Conservation (phyloP, 2,329 filamentous ascomycete genomes). For the Dothideomycetes sp. region DNA sequence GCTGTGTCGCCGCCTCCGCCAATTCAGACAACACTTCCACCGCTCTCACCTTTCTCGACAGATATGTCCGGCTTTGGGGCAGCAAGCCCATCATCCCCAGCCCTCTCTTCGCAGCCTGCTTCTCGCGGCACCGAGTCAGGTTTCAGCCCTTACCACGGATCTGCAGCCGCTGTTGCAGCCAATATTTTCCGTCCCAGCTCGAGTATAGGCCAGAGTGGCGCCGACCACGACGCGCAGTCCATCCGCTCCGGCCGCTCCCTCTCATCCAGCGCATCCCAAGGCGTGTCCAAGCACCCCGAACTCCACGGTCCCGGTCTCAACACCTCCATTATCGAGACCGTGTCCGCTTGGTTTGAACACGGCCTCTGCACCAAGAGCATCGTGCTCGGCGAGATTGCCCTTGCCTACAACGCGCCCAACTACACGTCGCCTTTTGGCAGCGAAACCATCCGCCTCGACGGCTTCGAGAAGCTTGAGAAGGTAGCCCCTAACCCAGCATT, state of each 20-base stretch:
- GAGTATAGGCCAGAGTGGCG: conserved; percentile 15
- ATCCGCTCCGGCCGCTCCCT: conserved; percentile 80
- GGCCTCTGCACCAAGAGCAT: conserved; percentile 60
- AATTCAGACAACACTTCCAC: conserved; percentile 6
- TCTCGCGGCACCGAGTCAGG: conserved; percentile 11
- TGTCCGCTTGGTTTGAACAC: conserved; percentile 74
- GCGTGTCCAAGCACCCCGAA: conserved; percentile 63
- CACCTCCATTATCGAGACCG: conserved; percentile 80
- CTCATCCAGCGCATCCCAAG: conserved; percentile 52
- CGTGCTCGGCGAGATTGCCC: conserved; percentile 78
- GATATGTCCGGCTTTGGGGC: background rate
- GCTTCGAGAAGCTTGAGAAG: conserved; percentile 78
- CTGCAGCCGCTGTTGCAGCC: conserved; percentile 11
- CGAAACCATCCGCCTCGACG: conserved; percentile 71
- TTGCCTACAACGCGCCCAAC: conserved; percentile 61
- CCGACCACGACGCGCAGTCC: conserved; percentile 65
- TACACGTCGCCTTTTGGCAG: conserved; percentile 29
- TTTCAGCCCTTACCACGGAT: conserved; percentile 18
- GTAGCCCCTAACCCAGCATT: conserved; percentile 92
- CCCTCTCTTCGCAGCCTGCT: conserved; percentile 8
- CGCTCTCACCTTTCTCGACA: background rate
- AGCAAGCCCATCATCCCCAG: conserved; percentile 12
- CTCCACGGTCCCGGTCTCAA: conserved; percentile 70
- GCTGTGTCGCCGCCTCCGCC: background rate
- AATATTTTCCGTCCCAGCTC: conserved; percentile 19